Percentiles rank a stretch among this genome's conserved stretches.
Conservation (phyloP, 441 rosid species). For the Macaranga tanarius region DNA sequence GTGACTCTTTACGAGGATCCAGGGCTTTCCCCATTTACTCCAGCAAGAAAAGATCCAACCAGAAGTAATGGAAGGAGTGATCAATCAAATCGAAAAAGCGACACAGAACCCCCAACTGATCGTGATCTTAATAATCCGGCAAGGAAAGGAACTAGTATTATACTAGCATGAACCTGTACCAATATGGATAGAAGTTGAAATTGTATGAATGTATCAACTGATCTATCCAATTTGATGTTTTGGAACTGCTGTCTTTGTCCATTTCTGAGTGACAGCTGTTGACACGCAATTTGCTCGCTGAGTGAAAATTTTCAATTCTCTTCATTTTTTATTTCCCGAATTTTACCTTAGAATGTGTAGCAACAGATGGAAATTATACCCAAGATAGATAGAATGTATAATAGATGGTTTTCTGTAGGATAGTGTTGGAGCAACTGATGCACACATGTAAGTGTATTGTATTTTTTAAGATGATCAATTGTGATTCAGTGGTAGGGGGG, state of each 20-base stretch:
- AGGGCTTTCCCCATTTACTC: conserved; percentile 24
- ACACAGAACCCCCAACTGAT: conserved; percentile 43
- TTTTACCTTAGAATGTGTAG: too few relatives aligned
- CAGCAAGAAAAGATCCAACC: conserved; percentile 21
- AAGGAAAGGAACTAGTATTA: conserved; percentile 35
- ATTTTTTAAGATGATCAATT: too few relatives aligned
- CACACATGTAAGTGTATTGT: too few relatives aligned
- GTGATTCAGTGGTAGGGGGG: too few relatives aligned
- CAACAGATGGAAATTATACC: too few relatives aligned
- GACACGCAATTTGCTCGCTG: conserved; percentile 20
- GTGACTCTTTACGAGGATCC: conserved; percentile 65
- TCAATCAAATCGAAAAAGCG: conserved; percentile 46
- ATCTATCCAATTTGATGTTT: conserved; percentile 34
- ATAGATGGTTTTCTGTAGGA: too few relatives aligned
- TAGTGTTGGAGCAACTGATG: too few relatives aligned
- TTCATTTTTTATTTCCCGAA: too few relatives aligned
- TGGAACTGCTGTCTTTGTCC: conserved; percentile 10
- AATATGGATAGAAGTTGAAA: conserved; percentile 30
- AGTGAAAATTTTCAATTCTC: too few relatives aligned
- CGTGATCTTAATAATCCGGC: conserved; percentile 10
- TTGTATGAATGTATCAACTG: conserved; percentile 27
- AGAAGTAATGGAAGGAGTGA: conserved; percentile 30
- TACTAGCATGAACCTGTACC: conserved; percentile 24
- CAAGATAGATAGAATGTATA: too few relatives aligned
- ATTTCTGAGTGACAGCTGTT: conserved; percentile 50